A percentile compares a stretch with the other conserved stretches of the same genome.
Evolutionary conservation across 1,284 basidiomycete species (phyloP).

Genomic region (Austroboletus novae-zelandiae): DNA sequence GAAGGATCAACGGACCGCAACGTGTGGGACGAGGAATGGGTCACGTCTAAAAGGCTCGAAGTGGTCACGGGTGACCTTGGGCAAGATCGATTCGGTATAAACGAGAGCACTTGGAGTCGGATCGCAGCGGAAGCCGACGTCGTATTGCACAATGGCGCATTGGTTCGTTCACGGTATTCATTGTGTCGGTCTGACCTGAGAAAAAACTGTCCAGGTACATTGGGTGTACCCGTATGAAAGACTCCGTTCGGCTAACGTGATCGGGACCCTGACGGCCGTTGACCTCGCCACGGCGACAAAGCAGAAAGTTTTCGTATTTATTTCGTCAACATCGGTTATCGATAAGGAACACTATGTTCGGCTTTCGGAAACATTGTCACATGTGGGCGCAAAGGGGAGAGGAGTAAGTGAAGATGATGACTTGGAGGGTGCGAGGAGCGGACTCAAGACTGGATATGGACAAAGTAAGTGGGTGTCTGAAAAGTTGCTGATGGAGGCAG

Average conservation of each 20-base stretch:
- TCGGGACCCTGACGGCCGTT: constrained; percentile 84
- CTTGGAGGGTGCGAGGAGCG: constrained; percentile 79
- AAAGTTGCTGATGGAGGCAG: constrained; percentile 90
- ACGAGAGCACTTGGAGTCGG: constrained; percentile 62
- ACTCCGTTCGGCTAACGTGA: constrained; percentile 88
- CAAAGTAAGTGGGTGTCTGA: constrained; percentile 99
- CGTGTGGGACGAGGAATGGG: constrained; percentile 95
- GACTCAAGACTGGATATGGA: constrained; percentile 91
- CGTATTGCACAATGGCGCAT: constrained; percentile 93
- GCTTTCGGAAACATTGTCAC: constrained; percentile 72
- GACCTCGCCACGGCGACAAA: constrained; percentile 75
- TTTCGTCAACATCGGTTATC: constrained; percentile 92
- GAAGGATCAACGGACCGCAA: constrained; percentile 81
- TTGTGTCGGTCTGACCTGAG: neutral
- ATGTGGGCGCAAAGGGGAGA: constrained; percentile 41
- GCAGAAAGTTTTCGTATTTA: constrained; percentile 85
- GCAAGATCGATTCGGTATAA: constrained; percentile 75
- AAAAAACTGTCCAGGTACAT: constrained; percentile 64
- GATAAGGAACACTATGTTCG: constrained; percentile 90
- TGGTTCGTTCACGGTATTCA: constrained; percentile 53
- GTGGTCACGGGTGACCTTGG: constrained; percentile 90
- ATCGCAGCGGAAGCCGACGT: constrained; percentile 79
- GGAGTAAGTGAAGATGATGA: constrained; percentile 90
- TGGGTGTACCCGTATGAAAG: constrained; percentile 99
- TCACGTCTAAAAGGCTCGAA: constrained; percentile 66